Evolutionary conservation across 768 basidiomycete species (phyloP).

Genomic region (Suillus decipiens): DNA sequence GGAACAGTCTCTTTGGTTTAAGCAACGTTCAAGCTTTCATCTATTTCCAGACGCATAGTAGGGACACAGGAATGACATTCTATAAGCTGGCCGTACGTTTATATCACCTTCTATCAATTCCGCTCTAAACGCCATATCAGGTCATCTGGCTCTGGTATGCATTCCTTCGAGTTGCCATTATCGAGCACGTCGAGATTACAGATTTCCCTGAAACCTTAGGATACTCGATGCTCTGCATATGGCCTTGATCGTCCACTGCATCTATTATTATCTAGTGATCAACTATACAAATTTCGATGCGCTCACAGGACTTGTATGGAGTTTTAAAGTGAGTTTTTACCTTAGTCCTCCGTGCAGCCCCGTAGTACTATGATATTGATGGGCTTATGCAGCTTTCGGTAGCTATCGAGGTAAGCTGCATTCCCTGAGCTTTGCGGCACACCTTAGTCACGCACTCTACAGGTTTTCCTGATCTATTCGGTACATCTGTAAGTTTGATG

Average conservation of each 20-base stretch:
- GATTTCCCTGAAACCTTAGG: conserved; percentile 22
- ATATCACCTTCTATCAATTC: too few relatives aligned
- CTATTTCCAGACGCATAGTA: background rate
- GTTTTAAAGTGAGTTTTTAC: conserved; percentile 3
- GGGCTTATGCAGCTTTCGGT: background rate
- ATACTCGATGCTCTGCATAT: conserved; percentile 38
- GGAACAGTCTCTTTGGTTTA: conserved; percentile 3
- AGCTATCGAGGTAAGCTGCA: background rate
- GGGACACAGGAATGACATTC: background rate
- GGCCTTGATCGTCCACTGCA: conserved; percentile 33
- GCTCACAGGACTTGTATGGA: conserved; percentile 34
- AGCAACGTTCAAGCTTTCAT: background rate
- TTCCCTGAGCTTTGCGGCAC: too few relatives aligned
- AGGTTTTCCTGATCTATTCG: background rate
- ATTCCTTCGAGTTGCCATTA: background rate
- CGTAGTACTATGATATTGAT: background rate
- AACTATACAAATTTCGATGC: conserved; percentile 34
- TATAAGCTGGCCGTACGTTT: conserved; percentile 1
- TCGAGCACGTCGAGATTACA: background rate
- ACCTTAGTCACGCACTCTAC: background rate
- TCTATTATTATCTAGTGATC: conserved; percentile 39
- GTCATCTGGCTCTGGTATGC: conserved; percentile 15
- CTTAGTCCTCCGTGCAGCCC: background rate
- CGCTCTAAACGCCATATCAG: background rate
- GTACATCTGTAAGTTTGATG: background rate